Base-by-base conservation (phyloP, 2,329 filamentous ascomycete species). In the Scedosporium aurantiacum region DNA sequence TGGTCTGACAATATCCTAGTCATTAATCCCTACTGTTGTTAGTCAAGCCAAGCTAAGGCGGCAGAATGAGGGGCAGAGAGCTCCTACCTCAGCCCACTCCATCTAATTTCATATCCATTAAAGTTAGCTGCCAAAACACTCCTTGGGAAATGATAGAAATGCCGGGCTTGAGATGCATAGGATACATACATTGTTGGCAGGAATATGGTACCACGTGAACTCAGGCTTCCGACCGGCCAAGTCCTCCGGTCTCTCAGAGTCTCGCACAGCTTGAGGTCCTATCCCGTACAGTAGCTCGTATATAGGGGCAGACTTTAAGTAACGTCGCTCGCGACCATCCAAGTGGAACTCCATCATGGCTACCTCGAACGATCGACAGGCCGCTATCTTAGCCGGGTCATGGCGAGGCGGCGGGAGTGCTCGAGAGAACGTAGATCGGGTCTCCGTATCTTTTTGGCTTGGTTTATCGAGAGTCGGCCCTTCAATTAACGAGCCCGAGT, bases 151-250 rank as follows among this genome's bases (percentile, higher is more conserved):
- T 4, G 32, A 10, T 4, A 37, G 32, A 37, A 10, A 37, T 37
- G 4, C 10, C 8, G 32, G 10, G 32, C 8, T 37, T 12, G 32
- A 37, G 32, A 37, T 37, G 32, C 32, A 37, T 37, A 37, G 10
- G n/a, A 18, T 47, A 59, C 62, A 8, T 58, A 63, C 62, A 54
- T 63, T 64, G 25, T 64, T 64, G 2, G 54, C 27, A 32, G 63
- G 63, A 18, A 64, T 40, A 23, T 64, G 63, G 52, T 64, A 64
- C 63, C 63, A 64, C 1, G 63, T 64, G 32, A 59, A 64, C 18
- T 60, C 56, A 2, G 63, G 63, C 6, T 23, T 47, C 43, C 43
- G 43, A 16, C 4, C 16, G 3, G 18, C 18, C 21, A 47, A 12
- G n/a, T 47, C 43, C 14, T 47, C 21, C 18, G 43, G 43, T 47